Conservation (phyloP, 768 basidiomycete species). For the Neoboletus magnificus region DNA sequence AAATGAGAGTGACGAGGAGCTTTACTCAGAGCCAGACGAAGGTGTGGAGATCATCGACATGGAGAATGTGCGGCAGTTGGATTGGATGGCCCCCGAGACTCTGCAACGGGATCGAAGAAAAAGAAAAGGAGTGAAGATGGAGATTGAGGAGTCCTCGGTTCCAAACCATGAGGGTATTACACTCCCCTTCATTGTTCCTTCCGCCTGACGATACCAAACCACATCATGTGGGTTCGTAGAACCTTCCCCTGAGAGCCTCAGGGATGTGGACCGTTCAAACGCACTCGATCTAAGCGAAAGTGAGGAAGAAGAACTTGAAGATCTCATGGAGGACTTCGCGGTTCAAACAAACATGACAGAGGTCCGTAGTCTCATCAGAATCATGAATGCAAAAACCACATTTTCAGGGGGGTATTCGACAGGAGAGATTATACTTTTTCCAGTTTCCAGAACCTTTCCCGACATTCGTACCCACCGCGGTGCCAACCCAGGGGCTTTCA, state of each 20-base stretch:
- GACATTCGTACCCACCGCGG: slow-evolving; percentile 47
- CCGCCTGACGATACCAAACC: not conserved
- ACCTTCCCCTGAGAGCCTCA: not conserved
- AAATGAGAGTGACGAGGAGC: slow-evolving; percentile 53
- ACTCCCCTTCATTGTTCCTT: slow-evolving; percentile 1
- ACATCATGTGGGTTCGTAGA: slow-evolving; percentile 8
- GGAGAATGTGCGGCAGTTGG: slow-evolving; percentile 71
- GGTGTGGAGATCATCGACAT: slow-evolving; percentile 87
- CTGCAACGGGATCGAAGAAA: slow-evolving; percentile 40
- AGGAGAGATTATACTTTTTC: slow-evolving; percentile 80
- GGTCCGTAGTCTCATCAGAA: slow-evolving; percentile 28
- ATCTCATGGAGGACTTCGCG: slow-evolving; percentile 70
- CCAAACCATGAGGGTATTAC: slow-evolving; percentile 33
- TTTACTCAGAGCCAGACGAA: slow-evolving; percentile 84
- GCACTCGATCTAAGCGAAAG: slow-evolving; percentile 70
- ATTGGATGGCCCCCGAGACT: slow-evolving; percentile 87
- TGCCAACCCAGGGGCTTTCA: slow-evolving; percentile 25
- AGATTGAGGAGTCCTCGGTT: slow-evolving; percentile 43
- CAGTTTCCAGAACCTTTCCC: slow-evolving; percentile 90
- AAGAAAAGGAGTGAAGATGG: slow-evolving; percentile 37
- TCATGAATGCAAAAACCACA: not conserved
- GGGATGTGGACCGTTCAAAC: slow-evolving; percentile 48
- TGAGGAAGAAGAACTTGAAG: slow-evolving; percentile 78
- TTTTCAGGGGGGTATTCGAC: slow-evolving; percentile 46
- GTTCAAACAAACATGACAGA: slow-evolving; percentile 37